Evolutionary conservation across 1,139 yeast genomes (phyloP), one percentile per base, ranked within the genome.

Genomic region (Scheffersomyces segobiensis): DNA sequence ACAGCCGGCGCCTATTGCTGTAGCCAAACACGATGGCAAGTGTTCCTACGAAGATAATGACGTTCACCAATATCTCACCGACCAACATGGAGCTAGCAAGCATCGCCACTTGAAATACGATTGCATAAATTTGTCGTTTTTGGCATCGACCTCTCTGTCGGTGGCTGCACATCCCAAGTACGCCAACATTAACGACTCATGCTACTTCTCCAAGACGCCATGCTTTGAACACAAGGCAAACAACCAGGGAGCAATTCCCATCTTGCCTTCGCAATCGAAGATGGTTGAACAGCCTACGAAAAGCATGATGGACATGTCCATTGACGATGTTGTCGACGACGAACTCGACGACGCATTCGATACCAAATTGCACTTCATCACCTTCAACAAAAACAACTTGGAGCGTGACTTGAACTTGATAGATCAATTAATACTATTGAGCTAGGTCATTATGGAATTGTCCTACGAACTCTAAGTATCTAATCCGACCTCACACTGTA

Each of bases 111-210:
- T 63, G 50, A 66, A 68, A 54, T 72, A 72, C 62, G 74, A 72
- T 58, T 71, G 74, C 62, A 64, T 72, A 47, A 71, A 72, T 58
- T 52, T 69, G 55, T 63, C 71, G 19, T 69, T 69, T 55, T 61
- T 65, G 32, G 65, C 66, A 6, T 48, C 50, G 21, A 26, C 50
- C 26, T 26, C 53, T 46, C 50, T 26, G n/a, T 48, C 50, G 18
- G 17, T 24, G 2, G 50, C 24, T 20, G 50, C 50, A 7, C 50
- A 48, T n/a, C 50, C 50, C 6, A 48, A 48, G 50, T 48, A 48
- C 12, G 50, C 50, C 10, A 48, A 48, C 26, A 48, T 48, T 18
- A 48, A 48, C 50, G 50, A 48, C 18, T 48, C 50, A 6, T 48
- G 50, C 17, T 48, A 48, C 50, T 48, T 48, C 50, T n/a, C 50